Conservation (phyloP, 495 filamentous ascomycete species). For the Lichina pygmaea region DNA sequence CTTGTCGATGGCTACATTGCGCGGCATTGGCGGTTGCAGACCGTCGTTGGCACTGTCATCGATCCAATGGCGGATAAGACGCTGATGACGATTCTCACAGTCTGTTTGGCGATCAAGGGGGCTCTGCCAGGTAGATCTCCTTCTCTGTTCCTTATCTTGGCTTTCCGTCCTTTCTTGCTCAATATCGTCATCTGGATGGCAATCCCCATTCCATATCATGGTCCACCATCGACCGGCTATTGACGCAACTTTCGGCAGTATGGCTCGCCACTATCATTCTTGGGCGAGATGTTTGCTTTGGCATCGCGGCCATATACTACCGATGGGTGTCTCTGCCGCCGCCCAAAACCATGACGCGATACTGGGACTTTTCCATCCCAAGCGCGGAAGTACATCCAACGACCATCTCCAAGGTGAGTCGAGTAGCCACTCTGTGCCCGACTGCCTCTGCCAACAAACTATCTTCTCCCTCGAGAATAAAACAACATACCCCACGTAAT, state of each 20-base stretch:
- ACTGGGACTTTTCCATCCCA: conserved; percentile 92
- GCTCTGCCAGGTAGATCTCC: conserved; percentile 40
- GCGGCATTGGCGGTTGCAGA: conserved; percentile 59
- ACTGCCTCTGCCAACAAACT: not conserved
- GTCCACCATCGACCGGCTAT: no score
- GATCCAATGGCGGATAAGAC: conserved; percentile 94
- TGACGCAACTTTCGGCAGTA: conserved; percentile 17
- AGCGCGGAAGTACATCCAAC: conserved; percentile 85
- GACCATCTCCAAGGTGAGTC: conserved; percentile 48
- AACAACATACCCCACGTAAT: not conserved
- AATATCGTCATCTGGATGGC: not conserved
- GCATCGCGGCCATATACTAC: conserved; percentile 78
- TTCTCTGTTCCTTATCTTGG: not conserved
- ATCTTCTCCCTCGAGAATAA: not conserved
- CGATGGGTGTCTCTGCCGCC: conserved; percentile 80
- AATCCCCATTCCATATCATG: not conserved
- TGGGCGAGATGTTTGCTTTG: conserved; percentile 66
- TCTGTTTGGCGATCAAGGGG: conserved; percentile 56
- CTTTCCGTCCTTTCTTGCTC: conserved; percentile 1
- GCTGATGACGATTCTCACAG: conserved; percentile 76
- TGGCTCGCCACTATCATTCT: conserved; percentile 76
- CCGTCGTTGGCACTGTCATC: conserved; percentile 86
- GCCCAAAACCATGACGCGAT: conserved; percentile 76
- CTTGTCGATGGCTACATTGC: conserved; percentile 83
- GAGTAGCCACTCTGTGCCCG: not conserved